Percentiles rank a stretch among this genome's conserved stretches.
Conservation (phyloP, 805 yeast genomes). For the Saturnispora besseyi region DNA sequence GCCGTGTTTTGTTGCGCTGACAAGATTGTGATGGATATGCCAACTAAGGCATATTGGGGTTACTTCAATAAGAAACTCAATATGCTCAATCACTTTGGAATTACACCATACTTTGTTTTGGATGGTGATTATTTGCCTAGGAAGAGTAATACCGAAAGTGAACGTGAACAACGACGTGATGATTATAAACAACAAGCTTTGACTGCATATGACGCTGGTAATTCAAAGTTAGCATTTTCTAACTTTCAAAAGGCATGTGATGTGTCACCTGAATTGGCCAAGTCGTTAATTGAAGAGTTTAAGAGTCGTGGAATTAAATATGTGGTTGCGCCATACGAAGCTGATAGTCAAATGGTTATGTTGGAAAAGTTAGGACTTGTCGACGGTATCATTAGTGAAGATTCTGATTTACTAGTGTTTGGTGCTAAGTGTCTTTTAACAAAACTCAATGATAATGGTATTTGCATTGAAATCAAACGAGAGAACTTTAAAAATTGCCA, state of each 20-base stretch:
- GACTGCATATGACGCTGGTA: constrained; percentile 42
- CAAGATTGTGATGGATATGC: constrained; percentile 63
- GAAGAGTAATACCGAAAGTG: constrained; percentile 62
- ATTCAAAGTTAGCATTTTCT: constrained; percentile 51
- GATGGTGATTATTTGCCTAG: constrained; percentile 87
- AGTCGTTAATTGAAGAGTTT: constrained; percentile 66
- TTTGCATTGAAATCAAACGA: constrained; percentile 60
- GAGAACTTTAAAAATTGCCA: constrained; percentile 36
- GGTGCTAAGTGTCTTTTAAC: constrained; percentile 75
- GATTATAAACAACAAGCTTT: constrained; percentile 52
- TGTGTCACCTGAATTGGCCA: constrained; percentile 87
- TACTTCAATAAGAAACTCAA: constrained; percentile 59
- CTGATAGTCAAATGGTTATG: constrained; percentile 94
- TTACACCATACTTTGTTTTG: constrained; percentile 81
- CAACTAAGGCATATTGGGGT: constrained; percentile 64
- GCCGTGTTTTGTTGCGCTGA: constrained; percentile 76
- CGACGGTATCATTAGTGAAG: constrained; percentile 86
- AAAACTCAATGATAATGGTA: constrained; percentile 62
- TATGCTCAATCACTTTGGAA: constrained; percentile 57
- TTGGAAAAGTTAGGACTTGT: constrained; percentile 67
- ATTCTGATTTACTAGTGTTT: constrained; percentile 83
- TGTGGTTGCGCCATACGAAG: constrained; percentile 96
- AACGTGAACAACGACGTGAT: constrained; percentile 48
- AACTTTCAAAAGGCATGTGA: constrained; percentile 73
- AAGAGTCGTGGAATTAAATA: constrained; percentile 48